Evolutionary conservation across 2,329 filamentous ascomycete species (phyloP).

Genomic region (Neurospora sp.): DNA sequence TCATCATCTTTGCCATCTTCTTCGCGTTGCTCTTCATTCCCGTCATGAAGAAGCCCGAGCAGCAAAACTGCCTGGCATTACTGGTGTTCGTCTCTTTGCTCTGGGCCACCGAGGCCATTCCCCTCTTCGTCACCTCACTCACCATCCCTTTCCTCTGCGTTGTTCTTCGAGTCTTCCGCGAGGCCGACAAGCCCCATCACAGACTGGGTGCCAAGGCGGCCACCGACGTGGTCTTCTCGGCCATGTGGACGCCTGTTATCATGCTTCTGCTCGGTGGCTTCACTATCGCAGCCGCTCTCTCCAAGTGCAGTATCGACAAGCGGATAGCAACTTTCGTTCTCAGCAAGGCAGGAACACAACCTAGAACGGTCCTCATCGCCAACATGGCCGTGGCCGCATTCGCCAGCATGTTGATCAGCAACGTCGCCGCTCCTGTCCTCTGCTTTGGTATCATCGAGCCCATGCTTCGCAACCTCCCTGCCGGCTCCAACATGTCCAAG

Average conservation of each 20-base stretch:
- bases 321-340: constrained; percentile 92
- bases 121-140: constrained; percentile 90
- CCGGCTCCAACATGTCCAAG: constrained; percentile 88
- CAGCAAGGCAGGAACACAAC: constrained; percentile 89
- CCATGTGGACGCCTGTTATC: constrained; percentile 99
- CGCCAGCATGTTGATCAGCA: constrained; percentile 98
- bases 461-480: constrained; percentile 83
- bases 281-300: constrained; percentile 86
- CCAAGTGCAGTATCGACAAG: constrained; percentile 96
- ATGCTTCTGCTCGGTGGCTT: constrained; percentile 96
- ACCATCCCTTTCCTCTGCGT: constrained; percentile 91
- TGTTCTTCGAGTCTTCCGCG: constrained; percentile 71
- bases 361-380: constrained; percentile 80
- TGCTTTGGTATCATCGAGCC: constrained; percentile 99
- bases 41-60: constrained; percentile 77
- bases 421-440: constrained; percentile 90
- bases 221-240: constrained; percentile 74
- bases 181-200: constrained; percentile 55
- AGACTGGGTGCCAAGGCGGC: constrained; percentile 73
- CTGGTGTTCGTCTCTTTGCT: constrained; percentile 86
- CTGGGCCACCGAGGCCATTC: constrained; percentile 97
- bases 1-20: constrained; percentile 65
- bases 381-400: constrained; percentile 99
- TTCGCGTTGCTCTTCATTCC: constrained; percentile 62
- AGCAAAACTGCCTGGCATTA: constrained; percentile 93